Evolutionary conservation across 495 filamentous ascomycete genomes (phyloP), one percentile per base, ranked within the genome.

Genomic region (Neurospora sp.): DNA sequence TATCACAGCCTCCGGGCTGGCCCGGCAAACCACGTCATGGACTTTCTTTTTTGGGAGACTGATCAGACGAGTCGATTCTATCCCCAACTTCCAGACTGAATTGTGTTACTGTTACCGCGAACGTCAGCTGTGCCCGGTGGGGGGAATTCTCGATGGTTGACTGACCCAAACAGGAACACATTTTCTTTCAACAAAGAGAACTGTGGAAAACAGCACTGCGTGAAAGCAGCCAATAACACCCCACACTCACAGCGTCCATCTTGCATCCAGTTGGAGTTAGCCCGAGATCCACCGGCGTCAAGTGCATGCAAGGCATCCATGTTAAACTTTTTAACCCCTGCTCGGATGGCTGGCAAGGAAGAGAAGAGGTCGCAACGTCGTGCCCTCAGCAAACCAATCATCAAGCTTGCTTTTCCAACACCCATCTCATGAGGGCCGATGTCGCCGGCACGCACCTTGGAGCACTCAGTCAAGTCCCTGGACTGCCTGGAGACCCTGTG

Each of bases 241-340:
- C 79, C 79, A 82, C 80, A 82, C 75, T 62, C 35, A 41, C 71
- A 54, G 20, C 46, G 73, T 78, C 77, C 80, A 78, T 75, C 74
- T 72, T 76, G 77, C 72, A 78, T 70, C 72, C 73, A n/a, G 48
- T 66, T 71, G 40, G 37, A 76, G 69, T 40, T 78, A 78, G 77
- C 73, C 42, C 62, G 42, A 80, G 80, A 81, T 82, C 78, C 79
- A 78, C 76, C 74, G 74, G 75, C 78, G 76, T 78, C 72, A 75
- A 73, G 75, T 81, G 78, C 78, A 81, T 81, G 76, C 76, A 71
- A 74, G 37, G 75, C 69, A 77, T 75, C 76, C 78, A 77, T 73
- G 73, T 69, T 69, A 78, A 72, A 71, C 72, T 71, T 72, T 38
- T 70, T 12, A 69, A 81, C 73, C 79, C 78, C 73, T 78, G 77